Evolutionary conservation across 805 yeast genomes (phyloP), one percentile per base, ranked within the genome.

Genomic region (Lachancea sp.): DNA sequence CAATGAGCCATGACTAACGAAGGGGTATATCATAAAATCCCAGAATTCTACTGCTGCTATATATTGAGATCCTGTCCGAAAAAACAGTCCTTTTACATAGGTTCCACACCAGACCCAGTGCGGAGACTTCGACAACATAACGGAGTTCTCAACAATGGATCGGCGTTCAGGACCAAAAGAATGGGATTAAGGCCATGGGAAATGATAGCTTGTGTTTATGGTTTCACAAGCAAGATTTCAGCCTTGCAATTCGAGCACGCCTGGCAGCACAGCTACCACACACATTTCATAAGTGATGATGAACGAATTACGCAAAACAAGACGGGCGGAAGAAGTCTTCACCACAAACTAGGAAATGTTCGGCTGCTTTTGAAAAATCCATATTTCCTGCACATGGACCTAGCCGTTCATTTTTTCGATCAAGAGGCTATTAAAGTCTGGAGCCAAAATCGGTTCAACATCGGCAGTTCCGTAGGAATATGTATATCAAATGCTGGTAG

Each of bases 161-260:
- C 94, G 2, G 95, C 95, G 0, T 78, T 67, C 51, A 58, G 76
- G 34, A 85, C 95, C 0, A 78, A 70, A 48, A 61, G 66, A 36
- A 56, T 58, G 12, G 78, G 78, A 0, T 69, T 66, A 24, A 60
- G 90, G 39, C 95, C 95, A 0, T 85, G 95, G 95, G 74, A 70
- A 42, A 77, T 81, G 80, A 56, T 71, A 0, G 45, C 75, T 40
- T 50, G 78, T 2, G 82, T 86, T 0, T 67, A 80, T 51, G 88
- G 89, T 2, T 85, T 86, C 54, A 86, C 86, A 0, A 75, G 78
- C 5, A 77, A 75, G 45, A 67, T 79, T 2, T 61, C 80, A 2
- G 94, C 94, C 0, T 60, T 86, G 38, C 89, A 78, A 58, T 85
- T 85, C 59, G 95, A 86, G 52, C 88, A 83, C 60, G 89, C 94